Evolutionary conservation across 31 red algal genomes (phyloP), one percentile per base, ranked within the genome.

Genomic region (Porphyra umbilicalis): DNA sequence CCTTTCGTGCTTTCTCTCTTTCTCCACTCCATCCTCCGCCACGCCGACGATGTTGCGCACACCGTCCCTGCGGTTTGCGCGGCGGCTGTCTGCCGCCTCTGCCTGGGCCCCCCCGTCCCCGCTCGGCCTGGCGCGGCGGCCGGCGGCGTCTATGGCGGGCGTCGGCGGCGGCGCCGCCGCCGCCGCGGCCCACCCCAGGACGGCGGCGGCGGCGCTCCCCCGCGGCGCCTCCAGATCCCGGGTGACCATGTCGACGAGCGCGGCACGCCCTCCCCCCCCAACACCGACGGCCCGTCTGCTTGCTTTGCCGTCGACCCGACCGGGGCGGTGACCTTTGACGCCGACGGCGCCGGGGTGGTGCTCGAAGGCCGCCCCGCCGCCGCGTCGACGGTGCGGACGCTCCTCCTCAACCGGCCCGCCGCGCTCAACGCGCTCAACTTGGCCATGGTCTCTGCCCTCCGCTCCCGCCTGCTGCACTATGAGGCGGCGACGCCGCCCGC

Each of bases 401-500:
- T 88, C 11, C 20, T 93, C n/a, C 82, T 94, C 31, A 86, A 90
- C 82, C 82, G 91, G 33, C 91, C 91, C 3, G 35, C 32, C 35
- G 77, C 78, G 11, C 84, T 94, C 18, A 89, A 94, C 38, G 88
- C 91, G 10, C 83, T 94, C 33, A 78, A 35, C 29, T 16, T 35
- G 31, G 30, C 80, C 57, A 89, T 94, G 80, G 75, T 76, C 35
- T 20, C 82, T 31, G 75, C 87, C 4, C 79, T 94, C 35, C 42
- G 82, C 39, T 79, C 79, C 80, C 67, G 87, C 8, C 34, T 82
- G 36, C 34, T 78, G 39, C 36, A 79, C 44, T 40, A 35, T 75
- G 76, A n/a, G 38, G 11, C 75, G 33, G 32, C 38, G 9, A 84
- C 37, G 35, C 35, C n/a, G 34, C 76, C 25, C 20, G 76, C 29